A percentile compares a stretch with the other conserved stretches of the same genome.
These are phyloP conservation scores for Dysphania ambrosioides DNA, from an alignment of 148 eudicot species.

Conservation along the genomic window DNA sequence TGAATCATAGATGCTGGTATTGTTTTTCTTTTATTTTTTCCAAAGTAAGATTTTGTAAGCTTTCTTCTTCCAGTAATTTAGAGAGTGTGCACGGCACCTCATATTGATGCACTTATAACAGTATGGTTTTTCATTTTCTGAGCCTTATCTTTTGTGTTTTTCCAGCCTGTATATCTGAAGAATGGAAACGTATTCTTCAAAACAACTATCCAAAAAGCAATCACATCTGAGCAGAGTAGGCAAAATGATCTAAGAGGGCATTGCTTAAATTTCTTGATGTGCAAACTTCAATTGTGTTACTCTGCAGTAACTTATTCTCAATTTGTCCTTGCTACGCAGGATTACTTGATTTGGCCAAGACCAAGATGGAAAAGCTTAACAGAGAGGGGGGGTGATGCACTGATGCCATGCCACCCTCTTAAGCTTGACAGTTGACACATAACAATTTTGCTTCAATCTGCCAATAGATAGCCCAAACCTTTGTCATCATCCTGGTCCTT, in stretches of 20 bases:
- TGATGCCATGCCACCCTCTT: conserved; percentile 3
- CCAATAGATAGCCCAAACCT: not conserved
- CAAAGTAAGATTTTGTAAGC: not conserved
- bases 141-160: not conserved
- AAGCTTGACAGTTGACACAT: conserved; percentile 2
- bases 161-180: conserved; percentile 67
- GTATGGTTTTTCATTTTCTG: not conserved
- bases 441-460: not conserved
- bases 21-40: not conserved
- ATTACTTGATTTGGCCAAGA: conserved; percentile 28
- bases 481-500: not conserved
- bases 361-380: conserved; percentile 23
- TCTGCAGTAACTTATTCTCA: no score
- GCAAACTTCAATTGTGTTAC: no score
- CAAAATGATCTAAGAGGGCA: not conserved
- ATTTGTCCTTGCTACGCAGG: conserved; percentile 14
- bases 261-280: not conserved
- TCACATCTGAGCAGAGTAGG: conserved; percentile 62
- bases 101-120: not conserved
- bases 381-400: no score
- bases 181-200: conserved; percentile 63
- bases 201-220: conserved; percentile 54
- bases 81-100: no score
- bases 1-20: not conserved
- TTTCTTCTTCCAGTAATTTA: no score